Evolutionary conservation across 371 early-diverging fungal species (phyloP).

Genomic region (Massospora cicadina): DNA sequence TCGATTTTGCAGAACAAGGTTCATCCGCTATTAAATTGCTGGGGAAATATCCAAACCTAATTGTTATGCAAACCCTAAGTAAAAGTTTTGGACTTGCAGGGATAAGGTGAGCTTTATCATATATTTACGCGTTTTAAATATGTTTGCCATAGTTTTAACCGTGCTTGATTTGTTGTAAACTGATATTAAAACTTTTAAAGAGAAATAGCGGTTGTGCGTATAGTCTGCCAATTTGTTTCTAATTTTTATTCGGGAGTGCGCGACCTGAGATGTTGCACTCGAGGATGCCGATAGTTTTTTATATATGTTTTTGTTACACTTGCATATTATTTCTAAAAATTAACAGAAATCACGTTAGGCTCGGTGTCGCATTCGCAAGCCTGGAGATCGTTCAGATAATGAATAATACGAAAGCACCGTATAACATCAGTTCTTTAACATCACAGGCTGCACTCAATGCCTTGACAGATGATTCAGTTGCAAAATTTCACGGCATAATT

Average conservation of each 20-base stretch:
- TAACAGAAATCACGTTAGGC: conserved; percentile 16
- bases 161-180: no score
- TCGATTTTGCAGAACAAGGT: conserved; percentile 63
- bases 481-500: background rate
- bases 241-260: no score
- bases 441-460: conserved; percentile 45
- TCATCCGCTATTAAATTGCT: conserved; percentile 4
- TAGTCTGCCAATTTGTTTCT: no score
- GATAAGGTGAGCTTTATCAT: conserved; percentile 58
- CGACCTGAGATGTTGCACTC: no score
- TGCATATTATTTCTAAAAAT: no score
- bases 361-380: conserved; percentile 74
- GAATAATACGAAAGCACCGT: conserved; percentile 95
- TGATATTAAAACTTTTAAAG: no score
- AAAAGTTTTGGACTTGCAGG: conserved; percentile 96
- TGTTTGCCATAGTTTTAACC: no score
- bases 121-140: no score
- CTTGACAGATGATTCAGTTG: background rate
- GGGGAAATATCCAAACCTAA: conserved; percentile 64
- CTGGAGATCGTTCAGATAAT: conserved; percentile 65
- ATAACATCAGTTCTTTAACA: conserved; percentile 84
- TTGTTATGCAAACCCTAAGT: conserved; percentile 91
- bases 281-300: no score
- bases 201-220: no score
- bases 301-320: no score